Evolutionary conservation across 805 yeast genomes (phyloP).

Genomic region (Zygosaccharomyces kombuchaensis): DNA sequence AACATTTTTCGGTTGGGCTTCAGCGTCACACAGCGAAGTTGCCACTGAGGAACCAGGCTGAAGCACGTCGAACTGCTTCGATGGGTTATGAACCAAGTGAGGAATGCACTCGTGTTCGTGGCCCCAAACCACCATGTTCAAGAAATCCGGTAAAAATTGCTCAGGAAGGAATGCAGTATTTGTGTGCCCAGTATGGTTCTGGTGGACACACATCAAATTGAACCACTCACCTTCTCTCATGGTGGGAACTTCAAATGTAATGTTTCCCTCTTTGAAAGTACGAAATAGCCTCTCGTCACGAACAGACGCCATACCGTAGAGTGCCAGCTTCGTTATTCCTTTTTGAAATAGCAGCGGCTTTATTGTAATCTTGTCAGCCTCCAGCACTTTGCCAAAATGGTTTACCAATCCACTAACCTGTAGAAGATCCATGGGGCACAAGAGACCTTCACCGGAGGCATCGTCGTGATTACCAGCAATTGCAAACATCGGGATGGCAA

Average conservation of each 20-base stretch:
- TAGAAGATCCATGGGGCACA: slow-evolving; percentile 82
- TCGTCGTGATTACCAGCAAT: slow-evolving; percentile 97
- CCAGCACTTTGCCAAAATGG: slow-evolving; percentile 79
- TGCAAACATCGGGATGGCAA: slow-evolving; percentile 85
- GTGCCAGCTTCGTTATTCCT: slow-evolving; percentile 74
- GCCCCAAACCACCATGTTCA: slow-evolving; percentile 91
- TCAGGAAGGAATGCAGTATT: slow-evolving; percentile 84
- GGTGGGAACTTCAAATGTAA: slow-evolving; percentile 71
- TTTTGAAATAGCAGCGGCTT: slow-evolving; percentile 78
- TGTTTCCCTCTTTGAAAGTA: slow-evolving; percentile 74
- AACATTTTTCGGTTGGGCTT: slow-evolving; percentile 67
- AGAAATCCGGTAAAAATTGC: slow-evolving; percentile 68
- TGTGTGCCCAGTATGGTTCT: slow-evolving; percentile 80
- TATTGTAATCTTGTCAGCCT: slow-evolving; percentile 69
- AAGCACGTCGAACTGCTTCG: slow-evolving; percentile 65
- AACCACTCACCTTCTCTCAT: slow-evolving; percentile 66
- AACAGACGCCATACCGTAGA: slow-evolving; percentile 85
- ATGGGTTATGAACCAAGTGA: slow-evolving; percentile 51
- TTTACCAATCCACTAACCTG: slow-evolving; percentile 79
- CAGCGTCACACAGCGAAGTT: slow-evolving; percentile 83
- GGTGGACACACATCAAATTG: slow-evolving; percentile 82
- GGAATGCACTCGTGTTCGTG: slow-evolving; percentile 95
- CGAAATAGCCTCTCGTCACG: slow-evolving; percentile 84
- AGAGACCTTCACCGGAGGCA: slow-evolving; percentile 78
- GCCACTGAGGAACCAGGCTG: slow-evolving; percentile 96